Percentiles rank a stretch among this genome's conserved stretches.
Conservation (phyloP, 2,329 filamentous ascomycete species). For the Bimuria novae-zelandiae region DNA sequence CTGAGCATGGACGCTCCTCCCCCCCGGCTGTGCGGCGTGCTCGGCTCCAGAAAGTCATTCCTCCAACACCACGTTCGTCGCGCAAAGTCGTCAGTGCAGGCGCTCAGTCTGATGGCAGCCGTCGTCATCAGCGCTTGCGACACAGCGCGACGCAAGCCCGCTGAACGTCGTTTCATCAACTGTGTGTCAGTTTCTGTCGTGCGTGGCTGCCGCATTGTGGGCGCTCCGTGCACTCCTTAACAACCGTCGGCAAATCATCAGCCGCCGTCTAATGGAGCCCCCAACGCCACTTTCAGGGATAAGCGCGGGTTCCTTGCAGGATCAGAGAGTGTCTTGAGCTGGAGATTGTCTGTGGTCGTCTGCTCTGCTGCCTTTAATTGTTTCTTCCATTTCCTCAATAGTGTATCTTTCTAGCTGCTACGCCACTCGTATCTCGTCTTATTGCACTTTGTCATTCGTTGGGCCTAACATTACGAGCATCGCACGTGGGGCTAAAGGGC, state of each 20-base stretch:
- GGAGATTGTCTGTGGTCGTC: slow-evolving; percentile 27
- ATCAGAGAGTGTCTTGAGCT: slow-evolving; percentile 15
- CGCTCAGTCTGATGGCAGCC: slow-evolving; percentile 3
- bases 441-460: slow-evolving; percentile 27
- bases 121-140: slow-evolving; percentile 30
- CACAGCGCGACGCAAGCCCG: slow-evolving; percentile 17
- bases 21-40: slow-evolving; percentile 3
- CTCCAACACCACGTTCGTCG: not conserved
- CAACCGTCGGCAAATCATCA: slow-evolving; percentile 36
- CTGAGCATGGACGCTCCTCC: slow-evolving; percentile 24
- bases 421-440: slow-evolving; percentile 13
- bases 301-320: slow-evolving; percentile 36
- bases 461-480: slow-evolving; percentile 42
- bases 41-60: not conserved
- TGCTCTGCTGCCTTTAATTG: slow-evolving; percentile 27
- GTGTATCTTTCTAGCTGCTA: slow-evolving; percentile 20
- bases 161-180: slow-evolving; percentile 33
- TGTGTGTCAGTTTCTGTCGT: slow-evolving; percentile 23
- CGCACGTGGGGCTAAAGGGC: slow-evolving; percentile 32
- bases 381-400: slow-evolving; percentile 14
- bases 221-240: slow-evolving; percentile 35
- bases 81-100: slow-evolving; percentile 1
- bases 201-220: slow-evolving; percentile 30
- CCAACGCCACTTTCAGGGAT: slow-evolving; percentile 40
- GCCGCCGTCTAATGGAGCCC: slow-evolving; percentile 22